phyloP scores from a whole-genome alignment of 2,329 filamentous ascomycete species.

The Neonectria hederae region DNA sequence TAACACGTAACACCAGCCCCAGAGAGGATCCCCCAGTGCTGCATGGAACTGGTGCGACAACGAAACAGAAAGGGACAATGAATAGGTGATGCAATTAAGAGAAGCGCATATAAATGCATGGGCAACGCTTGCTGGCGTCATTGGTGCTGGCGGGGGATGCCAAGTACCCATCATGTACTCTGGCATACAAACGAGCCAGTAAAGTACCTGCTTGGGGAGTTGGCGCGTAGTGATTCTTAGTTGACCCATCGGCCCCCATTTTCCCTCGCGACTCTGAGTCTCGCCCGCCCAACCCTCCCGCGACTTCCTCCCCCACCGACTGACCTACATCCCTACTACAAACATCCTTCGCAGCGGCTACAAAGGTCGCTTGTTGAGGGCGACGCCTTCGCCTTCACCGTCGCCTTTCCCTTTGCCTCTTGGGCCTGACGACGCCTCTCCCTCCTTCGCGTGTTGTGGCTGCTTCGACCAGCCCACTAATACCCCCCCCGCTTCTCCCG shows the following conservation, averaged over 20 bases:
- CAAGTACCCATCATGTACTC: slow-evolving; percentile 1
- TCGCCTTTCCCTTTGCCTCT: slow-evolving; percentile 2
- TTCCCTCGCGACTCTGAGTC: slow-evolving; percentile 26
- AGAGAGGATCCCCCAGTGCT: neutral
- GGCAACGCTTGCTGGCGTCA: slow-evolving; percentile 14
- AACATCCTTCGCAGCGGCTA: slow-evolving; percentile 15
- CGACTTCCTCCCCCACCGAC: slow-evolving; percentile 22
- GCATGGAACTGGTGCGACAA: neutral
- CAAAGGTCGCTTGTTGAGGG: slow-evolving; percentile 21
- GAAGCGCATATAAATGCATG: slow-evolving; percentile 15
- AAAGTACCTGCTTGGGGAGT: slow-evolving; percentile 8
- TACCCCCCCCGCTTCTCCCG: slow-evolving; percentile 34
- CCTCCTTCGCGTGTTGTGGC: slow-evolving; percentile 25
- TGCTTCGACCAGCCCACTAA: slow-evolving; percentile 34
- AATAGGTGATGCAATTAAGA: slow-evolving; percentile 22
- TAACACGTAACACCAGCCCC: neutral
- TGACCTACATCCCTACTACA: slow-evolving; percentile 11
- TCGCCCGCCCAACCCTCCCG: slow-evolving; percentile 20
- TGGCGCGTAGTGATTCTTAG: slow-evolving; percentile 20
- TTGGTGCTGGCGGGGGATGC: slow-evolving; percentile 16
- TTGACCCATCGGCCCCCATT: slow-evolving; percentile 15
- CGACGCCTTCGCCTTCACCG: slow-evolving; percentile 32
- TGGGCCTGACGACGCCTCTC: slow-evolving; percentile 26
- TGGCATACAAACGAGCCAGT: slow-evolving; percentile 5
- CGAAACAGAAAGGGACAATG: neutral